Evolutionary conservation across 768 basidiomycete species (phyloP).

Genomic region (Suillus plorans): DNA sequence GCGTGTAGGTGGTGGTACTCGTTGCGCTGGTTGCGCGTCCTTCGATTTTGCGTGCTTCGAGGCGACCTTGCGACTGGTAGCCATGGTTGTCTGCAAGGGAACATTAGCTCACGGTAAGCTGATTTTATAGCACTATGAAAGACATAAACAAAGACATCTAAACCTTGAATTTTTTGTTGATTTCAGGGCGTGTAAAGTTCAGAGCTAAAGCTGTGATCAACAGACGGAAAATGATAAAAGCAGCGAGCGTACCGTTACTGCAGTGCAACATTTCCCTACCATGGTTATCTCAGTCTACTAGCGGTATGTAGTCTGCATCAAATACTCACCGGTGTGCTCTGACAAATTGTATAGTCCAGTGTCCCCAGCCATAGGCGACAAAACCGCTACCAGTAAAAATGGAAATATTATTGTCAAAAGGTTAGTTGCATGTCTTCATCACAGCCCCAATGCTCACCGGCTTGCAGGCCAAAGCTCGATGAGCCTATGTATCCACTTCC

Average conservation of each 20-base stretch:
- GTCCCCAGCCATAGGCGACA: not conserved
- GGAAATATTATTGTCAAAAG: not conserved
- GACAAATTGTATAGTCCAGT: not conserved
- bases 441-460: not conserved
- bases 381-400: not conserved
- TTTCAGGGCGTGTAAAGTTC: constrained; percentile 1
- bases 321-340: not conserved
- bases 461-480: not conserved
- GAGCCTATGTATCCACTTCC: not conserved
- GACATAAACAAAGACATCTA: not conserved
- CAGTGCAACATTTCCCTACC: not conserved
- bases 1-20: not conserved
- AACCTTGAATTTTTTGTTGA: not conserved
- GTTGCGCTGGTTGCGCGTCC: not conserved
- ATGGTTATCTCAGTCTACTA: not conserved
- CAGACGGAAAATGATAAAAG: not conserved
- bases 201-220: not conserved
- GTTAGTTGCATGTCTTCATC: not conserved
- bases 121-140: not conserved
- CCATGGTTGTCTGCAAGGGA: not conserved
- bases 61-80: not conserved
- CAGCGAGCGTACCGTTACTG: not conserved
- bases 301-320: not conserved
- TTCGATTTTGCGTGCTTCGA: not conserved
- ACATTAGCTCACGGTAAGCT: not conserved